phyloP scores from a whole-genome alignment of 2,329 filamentous ascomycete species.

The Trichocomaceae sp. region DNA sequence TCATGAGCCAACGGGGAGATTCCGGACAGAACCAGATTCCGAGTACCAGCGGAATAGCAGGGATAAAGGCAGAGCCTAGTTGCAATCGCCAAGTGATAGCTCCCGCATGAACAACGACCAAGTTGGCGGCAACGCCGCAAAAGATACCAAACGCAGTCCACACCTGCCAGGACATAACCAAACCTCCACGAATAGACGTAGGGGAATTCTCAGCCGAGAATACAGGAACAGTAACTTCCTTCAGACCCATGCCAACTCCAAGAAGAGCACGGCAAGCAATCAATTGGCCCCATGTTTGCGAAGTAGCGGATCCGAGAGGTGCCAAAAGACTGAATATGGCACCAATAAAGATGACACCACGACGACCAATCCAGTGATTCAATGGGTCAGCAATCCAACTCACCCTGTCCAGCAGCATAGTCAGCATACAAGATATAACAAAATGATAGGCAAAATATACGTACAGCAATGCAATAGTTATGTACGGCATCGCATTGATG shows the following conservation, averaged over 20 bases:
- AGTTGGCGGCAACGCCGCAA: slow-evolving; percentile 58
- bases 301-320: slow-evolving; percentile 58
- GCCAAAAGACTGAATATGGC: slow-evolving; percentile 60
- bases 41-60: slow-evolving; percentile 55
- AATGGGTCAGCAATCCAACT: slow-evolving; percentile 62
- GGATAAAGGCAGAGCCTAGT: slow-evolving; percentile 59
- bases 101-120: slow-evolving; percentile 56
- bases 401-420: slow-evolving; percentile 29
- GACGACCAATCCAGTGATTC: slow-evolving; percentile 55
- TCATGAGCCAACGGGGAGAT: slow-evolving; percentile 61
- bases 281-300: slow-evolving; percentile 54
- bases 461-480: slow-evolving; percentile 36
- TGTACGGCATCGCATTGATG: slow-evolving; percentile 49
- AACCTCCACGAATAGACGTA: slow-evolving; percentile 48
- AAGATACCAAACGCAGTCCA: slow-evolving; percentile 60
- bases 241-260: slow-evolving; percentile 56
- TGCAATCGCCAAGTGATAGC: slow-evolving; percentile 58
- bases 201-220: slow-evolving; percentile 54
- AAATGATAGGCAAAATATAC: background rate
- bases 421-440: background rate
- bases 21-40: slow-evolving; percentile 58
- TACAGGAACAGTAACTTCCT: slow-evolving; percentile 50
- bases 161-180: slow-evolving; percentile 51
- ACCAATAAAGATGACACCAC: slow-evolving; percentile 58
- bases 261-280: slow-evolving; percentile 52